Evolutionary conservation across 352 stramenopile genomes (phyloP).

Genomic region (Globisporangium cederbergense): DNA sequence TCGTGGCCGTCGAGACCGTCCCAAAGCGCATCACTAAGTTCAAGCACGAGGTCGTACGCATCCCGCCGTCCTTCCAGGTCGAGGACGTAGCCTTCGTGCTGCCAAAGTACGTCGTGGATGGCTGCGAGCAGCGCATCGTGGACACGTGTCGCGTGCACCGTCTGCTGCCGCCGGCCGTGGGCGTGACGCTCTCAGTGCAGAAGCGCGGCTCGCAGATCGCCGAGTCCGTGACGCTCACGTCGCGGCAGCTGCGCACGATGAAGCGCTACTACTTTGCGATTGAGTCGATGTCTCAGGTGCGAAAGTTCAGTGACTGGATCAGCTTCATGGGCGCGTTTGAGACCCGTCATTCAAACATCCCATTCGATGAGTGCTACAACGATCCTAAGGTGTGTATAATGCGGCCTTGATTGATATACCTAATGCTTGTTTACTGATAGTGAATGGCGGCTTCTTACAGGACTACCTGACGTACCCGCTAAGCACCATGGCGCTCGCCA

Average conservation of each 20-base stretch:
- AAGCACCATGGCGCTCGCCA: background rate
- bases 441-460: background rate
- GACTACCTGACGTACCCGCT: background rate
- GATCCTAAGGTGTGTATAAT: background rate
- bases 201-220: background rate
- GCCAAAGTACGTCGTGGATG: constrained; percentile 3
- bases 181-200: background rate
- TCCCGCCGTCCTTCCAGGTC: background rate
- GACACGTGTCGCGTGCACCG: background rate
- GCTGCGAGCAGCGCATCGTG: background rate
- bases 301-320: background rate
- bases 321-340: background rate
- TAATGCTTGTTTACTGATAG: background rate
- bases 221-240: background rate
- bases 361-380: background rate
- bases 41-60: constrained; percentile 1
- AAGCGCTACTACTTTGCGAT: constrained; percentile 2
- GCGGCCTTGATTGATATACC: no score
- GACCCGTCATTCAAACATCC: background rate
- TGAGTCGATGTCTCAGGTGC: background rate
- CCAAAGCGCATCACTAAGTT: background rate
- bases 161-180: background rate
- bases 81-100: constrained; percentile 5
- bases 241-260: background rate
- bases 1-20: background rate